Conservation (phyloP, 208 protist species). For the Novymonas esmeraldas region DNA sequence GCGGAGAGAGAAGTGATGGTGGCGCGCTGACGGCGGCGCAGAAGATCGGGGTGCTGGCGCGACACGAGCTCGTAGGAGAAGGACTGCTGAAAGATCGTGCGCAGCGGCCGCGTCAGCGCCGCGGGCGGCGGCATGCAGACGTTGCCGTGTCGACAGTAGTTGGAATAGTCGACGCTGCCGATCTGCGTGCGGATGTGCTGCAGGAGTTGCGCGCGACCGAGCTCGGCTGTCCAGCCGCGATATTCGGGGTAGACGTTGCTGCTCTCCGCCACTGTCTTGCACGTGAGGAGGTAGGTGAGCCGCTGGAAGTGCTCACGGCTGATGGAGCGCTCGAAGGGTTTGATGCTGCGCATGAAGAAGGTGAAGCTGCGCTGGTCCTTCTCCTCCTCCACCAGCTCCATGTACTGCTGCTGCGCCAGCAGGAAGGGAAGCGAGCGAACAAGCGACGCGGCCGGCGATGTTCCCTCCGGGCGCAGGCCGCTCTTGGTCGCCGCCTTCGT, state of each 20-base stretch:
- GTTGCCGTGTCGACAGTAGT: slow-evolving; percentile 69
- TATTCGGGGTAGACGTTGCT: slow-evolving; percentile 69
- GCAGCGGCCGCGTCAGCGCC: slow-evolving; percentile 35
- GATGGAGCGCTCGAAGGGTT: slow-evolving; percentile 74
- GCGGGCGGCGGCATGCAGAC: slow-evolving; percentile 23
- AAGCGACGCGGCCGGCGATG: slow-evolving; percentile 31
- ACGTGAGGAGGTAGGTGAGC: slow-evolving; percentile 85
- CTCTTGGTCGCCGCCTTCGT: slow-evolving; percentile 20
- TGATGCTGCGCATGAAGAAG: slow-evolving; percentile 87
- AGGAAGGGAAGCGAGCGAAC: slow-evolving; percentile 69
- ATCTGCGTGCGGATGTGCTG: slow-evolving; percentile 56
- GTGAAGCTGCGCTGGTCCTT: slow-evolving; percentile 70
- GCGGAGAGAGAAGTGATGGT: slow-evolving; percentile 44
- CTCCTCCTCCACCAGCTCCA: slow-evolving; percentile 84
- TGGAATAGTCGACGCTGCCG: slow-evolving; percentile 40
- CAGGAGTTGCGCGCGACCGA: slow-evolving; percentile 69
- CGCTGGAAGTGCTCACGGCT: slow-evolving; percentile 72
- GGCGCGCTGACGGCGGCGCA: slow-evolving; percentile 14
- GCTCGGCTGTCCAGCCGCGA: slow-evolving; percentile 70
- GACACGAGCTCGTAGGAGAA: slow-evolving; percentile 66
- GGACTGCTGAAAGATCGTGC: slow-evolving; percentile 59
- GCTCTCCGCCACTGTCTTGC: slow-evolving; percentile 71
- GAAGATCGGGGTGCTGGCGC: slow-evolving; percentile 36
- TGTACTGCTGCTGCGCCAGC: slow-evolving; percentile 78
- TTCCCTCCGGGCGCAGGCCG: slow-evolving; percentile 24